Base-by-base conservation (phyloP, 2,329 filamentous ascomycete species). In the Pezicula carpinea region DNA sequence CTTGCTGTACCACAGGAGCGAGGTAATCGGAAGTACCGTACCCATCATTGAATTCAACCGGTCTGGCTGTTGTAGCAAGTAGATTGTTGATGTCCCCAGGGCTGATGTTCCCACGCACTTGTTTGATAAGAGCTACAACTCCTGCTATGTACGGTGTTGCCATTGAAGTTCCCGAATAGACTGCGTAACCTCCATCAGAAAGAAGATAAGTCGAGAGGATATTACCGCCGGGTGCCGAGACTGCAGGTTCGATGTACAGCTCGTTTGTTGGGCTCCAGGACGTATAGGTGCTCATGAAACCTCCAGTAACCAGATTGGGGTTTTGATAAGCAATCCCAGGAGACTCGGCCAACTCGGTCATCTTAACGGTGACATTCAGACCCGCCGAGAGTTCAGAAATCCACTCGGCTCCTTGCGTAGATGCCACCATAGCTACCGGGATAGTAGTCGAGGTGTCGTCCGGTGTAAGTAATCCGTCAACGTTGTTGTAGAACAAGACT, bases 131-230 rank as follows among this genome's bases (percentile, higher is more conserved):
- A 21, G 18, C 36, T 21, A 39, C 14, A 4, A 39, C 36, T 1
- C 36, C 62, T 13, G 59, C 52, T 3, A 60, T 49, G 38, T 57
- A 64, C 0, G 64, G 63, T 0, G 61, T 59, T 3, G 64, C 59
- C 64, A 66, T 66, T 7, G 61, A 64, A 3, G 64, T 65, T 1
- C 62, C 64, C 6, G 57, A 59, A n/a, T 64, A 56, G 22, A 64
- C 60, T 5, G 57, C 58, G n/a, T 63, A 66, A 15, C 57, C 56
- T 2, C 57, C 56, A 6, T 23, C 5, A 26, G 39, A 21, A 11
- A 32, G 19, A 14, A 54, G 51, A 5, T 57, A 54, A 0, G 65
- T 65, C 3, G 63, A 60, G 14, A 67, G 52, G 10, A 66, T 64
- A 19, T 55, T 49, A 2, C 62, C 61, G 1, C 65, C 64, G 0